Evolutionary conservation across 768 basidiomycete species (phyloP).

Genomic region (Boletus tomentosulus): DNA sequence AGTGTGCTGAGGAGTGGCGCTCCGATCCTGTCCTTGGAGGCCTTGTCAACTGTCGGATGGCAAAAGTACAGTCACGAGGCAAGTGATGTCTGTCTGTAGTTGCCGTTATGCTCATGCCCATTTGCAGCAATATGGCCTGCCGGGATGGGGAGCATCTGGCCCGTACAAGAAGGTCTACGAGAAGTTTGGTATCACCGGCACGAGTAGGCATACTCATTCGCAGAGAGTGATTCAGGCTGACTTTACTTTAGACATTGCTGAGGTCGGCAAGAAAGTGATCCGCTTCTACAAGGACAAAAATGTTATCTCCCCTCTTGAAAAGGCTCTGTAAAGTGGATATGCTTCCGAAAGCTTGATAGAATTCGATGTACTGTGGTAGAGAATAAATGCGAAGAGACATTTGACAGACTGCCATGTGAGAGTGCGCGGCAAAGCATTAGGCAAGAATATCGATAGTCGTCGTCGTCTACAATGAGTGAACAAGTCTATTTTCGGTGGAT

Average conservation of each 20-base stretch:
- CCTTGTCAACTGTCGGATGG: constrained; percentile 81
- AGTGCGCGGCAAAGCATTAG: constrained; percentile 4
- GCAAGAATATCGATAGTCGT: constrained; percentile 15
- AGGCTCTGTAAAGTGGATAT: constrained; percentile 48
- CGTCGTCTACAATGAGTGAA: constrained; percentile 21
- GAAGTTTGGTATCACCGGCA: constrained; percentile 81
- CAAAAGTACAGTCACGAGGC: constrained; percentile 85
- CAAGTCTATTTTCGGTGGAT: constrained; percentile 62
- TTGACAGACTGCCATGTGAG: neutral
- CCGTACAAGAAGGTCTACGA: constrained; percentile 90
- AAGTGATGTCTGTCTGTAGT: constrained; percentile 10
- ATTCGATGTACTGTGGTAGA: constrained; percentile 8
- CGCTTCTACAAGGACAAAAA: constrained; percentile 77
- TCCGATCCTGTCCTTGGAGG: constrained; percentile 87
- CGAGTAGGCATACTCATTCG: constrained; percentile 44
- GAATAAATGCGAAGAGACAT: constrained; percentile 13
- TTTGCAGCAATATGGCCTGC: constrained; percentile 62
- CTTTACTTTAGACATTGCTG: constrained; percentile 58
- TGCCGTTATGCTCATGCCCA: neutral
- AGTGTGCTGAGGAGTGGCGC: constrained; percentile 85
- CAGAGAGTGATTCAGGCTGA: constrained; percentile 6
- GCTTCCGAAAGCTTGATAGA: neutral
- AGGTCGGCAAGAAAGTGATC: constrained; percentile 80
- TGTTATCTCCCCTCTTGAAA: constrained; percentile 71
- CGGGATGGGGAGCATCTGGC: constrained; percentile 83